Percentiles rank a stretch among this genome's conserved stretches.
Evolutionary conservation across 306 rosid species (phyloP).

Genomic region (Parietaria judaica): DNA sequence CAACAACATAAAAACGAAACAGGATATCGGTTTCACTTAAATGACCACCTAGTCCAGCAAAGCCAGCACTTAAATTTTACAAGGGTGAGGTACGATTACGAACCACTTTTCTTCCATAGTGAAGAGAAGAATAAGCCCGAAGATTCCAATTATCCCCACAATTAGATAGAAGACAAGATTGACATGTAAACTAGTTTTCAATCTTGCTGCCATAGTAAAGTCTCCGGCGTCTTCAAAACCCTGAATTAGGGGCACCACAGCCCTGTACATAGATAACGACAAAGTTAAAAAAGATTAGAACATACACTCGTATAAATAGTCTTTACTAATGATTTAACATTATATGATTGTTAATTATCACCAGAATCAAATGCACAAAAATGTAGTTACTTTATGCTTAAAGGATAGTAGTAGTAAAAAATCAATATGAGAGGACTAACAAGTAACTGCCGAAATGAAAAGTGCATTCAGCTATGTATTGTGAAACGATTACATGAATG

Average conservation of each 20-base stretch:
- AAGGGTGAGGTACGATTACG: constrained; percentile 41
- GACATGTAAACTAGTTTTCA: constrained; percentile 89
- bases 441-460: no score
- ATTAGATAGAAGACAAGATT: constrained; percentile 78
- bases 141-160: constrained; percentile 66
- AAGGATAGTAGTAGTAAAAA: no score
- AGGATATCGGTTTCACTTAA: no score
- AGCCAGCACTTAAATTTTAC: constrained; percentile 13
- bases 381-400: no score
- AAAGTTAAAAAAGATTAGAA: constrained; percentile 33
- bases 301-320: neutral
- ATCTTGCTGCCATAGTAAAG: constrained; percentile 73
- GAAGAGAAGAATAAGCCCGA: constrained; percentile 71
- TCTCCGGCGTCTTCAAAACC: constrained; percentile 99
- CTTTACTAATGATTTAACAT: no score
- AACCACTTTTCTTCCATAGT: constrained; percentile 57
- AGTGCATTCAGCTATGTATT: no score
- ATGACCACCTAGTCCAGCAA: neutral
- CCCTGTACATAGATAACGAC: constrained; percentile 62
- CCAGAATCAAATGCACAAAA: no score
- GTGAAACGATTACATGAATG: no score
- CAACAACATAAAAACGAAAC: neutral
- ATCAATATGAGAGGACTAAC: no score
- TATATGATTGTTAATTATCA: no score
- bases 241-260: constrained; percentile 99